Evolutionary conservation across 768 basidiomycete genomes (phyloP).

Genomic region (Lactarius akahatsu): DNA sequence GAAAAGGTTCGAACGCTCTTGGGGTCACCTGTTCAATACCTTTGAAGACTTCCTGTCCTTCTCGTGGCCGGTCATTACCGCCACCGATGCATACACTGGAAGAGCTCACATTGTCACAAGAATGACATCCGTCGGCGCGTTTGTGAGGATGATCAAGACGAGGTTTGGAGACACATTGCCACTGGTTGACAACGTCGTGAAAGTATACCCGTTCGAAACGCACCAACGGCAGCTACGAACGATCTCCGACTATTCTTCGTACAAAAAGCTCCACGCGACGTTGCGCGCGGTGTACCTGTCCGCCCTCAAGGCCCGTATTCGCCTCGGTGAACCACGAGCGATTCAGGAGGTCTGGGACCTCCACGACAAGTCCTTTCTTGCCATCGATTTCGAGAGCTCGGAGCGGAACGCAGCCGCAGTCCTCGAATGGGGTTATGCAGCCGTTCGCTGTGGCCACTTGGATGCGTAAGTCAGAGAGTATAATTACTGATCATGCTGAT

Average conservation of each 20-base stretch:
- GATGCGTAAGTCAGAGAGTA: conserved; percentile 52
- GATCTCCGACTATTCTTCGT: conserved; percentile 62
- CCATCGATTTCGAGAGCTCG: conserved; percentile 72
- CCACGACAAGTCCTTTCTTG: conserved; percentile 71
- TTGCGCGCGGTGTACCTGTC: conserved; percentile 68
- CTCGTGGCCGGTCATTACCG: conserved; percentile 79
- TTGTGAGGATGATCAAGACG: conserved; percentile 84
- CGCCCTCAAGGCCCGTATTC: conserved; percentile 63
- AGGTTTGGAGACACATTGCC: conserved; percentile 80
- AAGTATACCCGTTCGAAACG: conserved; percentile 67
- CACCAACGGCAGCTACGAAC: conserved; percentile 66
- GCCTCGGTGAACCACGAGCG: conserved; percentile 62
- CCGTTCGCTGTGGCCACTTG: conserved; percentile 69
- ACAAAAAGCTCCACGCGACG: conserved; percentile 67
- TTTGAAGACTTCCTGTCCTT: conserved; percentile 80
- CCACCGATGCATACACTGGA: conserved; percentile 71
- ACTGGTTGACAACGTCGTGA: conserved; percentile 68
- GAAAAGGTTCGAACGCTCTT: conserved; percentile 72
- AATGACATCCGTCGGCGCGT: conserved; percentile 65
- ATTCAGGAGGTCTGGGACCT: conserved; percentile 67
- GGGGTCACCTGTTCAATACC: conserved; percentile 75
- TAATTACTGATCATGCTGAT: neutral
- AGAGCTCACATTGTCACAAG: conserved; percentile 80
- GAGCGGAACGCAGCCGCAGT: conserved; percentile 68
- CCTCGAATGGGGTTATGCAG: conserved; percentile 83